Percentiles rank a stretch among this genome's conserved stretches.
phyloP scores from a whole-genome alignment of 345 rosid genomes.

The Eucalyptus tenuipes region DNA sequence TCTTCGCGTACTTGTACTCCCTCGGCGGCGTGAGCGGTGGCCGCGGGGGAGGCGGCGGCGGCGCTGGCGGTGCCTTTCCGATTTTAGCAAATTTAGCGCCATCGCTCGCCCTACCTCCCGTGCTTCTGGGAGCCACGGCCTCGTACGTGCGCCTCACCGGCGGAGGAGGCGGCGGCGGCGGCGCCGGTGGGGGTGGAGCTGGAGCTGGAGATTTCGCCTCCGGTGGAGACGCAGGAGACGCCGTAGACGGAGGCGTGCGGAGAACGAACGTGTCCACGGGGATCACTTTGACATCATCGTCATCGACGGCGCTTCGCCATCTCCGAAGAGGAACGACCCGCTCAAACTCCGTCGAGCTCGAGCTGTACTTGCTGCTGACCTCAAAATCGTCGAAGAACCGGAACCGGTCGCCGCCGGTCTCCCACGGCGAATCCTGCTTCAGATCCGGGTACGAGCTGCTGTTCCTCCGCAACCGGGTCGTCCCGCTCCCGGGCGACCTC shows the following conservation, averaged over 20 bases:
- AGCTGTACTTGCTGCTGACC: conserved; percentile 15
- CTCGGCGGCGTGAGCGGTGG: conserved; percentile 21
- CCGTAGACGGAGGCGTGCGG: conserved; percentile 12
- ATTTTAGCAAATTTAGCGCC: neutral
- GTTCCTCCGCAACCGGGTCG: conserved; percentile 47
- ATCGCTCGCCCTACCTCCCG: neutral
- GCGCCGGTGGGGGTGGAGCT: conserved; percentile 7
- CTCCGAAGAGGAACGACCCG: conserved; percentile 2
- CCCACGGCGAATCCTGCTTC: conserved; percentile 27
- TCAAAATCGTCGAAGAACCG: conserved; percentile 71
- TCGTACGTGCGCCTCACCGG: conserved; percentile 21
- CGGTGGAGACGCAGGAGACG: conserved; percentile 7
- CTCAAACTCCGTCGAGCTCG: conserved; percentile 3
- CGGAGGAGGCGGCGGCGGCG: conserved; percentile 3
- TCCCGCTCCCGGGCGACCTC: conserved; percentile 6
- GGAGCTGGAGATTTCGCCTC: conserved; percentile 20
- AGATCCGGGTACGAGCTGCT: conserved; percentile 80
- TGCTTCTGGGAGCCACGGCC: conserved; percentile 9
- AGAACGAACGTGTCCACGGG: conserved; percentile 44
- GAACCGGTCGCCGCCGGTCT: conserved; percentile 27
- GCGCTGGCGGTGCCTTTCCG: conserved; percentile 3
- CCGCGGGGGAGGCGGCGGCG: conserved; percentile 20
- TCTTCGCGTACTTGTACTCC: conserved; percentile 4
- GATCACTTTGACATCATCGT: conserved; percentile 38
- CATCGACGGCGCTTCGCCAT: conserved; percentile 15